Evolutionary conservation across 164 flowering plant genomes (phyloP), one percentile per base, ranked within the genome.

Genomic region (Platanus orientalis): DNA sequence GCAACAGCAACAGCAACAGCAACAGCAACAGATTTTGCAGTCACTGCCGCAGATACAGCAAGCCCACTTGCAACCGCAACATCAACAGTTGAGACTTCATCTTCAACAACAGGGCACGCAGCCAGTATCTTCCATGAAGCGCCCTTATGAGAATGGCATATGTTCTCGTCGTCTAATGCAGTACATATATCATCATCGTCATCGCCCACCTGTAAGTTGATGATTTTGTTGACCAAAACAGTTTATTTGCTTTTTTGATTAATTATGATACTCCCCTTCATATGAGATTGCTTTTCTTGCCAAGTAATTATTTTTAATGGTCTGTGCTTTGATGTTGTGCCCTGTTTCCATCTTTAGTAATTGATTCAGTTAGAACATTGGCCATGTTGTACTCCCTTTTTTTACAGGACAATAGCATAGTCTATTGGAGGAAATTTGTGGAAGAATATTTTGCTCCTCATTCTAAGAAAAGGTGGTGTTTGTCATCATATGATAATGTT

Each of bases 401-500:
- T 20, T 52, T 59, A 14, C 67, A 94, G 99, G 97, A 87, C 14
- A 94, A 88, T 71, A 61, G 73, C 32, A 87, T 94, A 73, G 74
- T 84, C 53, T 94, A 91, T 70, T 94, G 99, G 99, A 88, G 88
- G 76, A 94, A 89, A 66, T 89, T 94, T 77, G 96, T 94, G 36
- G 80, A 87, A 1, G 96, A 94, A 71, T 94, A 94, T 71, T 91
- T 80, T 67, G 79, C 96, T 70, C 96, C 96, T 54, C 90, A 90
- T 66, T 96, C 97, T 40, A 91, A 88, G 86, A 91, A 88, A 78
- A 84, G 99, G 65, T 94, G 97, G 99, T 94, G 99, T 71, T 67
- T 94, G 55, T 91, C 99, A 25, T 45, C 77, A 26, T 94, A 94
- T 75, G 96, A 94, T 40, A 89, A 91, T 80, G 93, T 89, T 49